Percentiles rank a stretch among this genome's conserved stretches.
These are phyloP conservation scores for Aspergillus luchuensis DNA, from an alignment of 2,329 filamentous ascomycete species.

Conservation along the genomic window DNA sequence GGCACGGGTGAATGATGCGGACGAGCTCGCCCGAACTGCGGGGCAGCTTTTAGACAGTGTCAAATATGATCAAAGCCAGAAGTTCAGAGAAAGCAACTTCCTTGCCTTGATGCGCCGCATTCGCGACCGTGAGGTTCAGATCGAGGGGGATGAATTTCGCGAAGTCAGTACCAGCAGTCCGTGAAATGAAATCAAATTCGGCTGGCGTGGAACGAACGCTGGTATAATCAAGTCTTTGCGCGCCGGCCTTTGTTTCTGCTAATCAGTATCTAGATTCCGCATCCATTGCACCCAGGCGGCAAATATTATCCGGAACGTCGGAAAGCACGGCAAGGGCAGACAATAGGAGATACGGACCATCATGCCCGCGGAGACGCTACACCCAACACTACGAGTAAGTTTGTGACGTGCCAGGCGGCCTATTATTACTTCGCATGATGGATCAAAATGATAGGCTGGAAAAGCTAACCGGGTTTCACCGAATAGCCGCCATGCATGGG, in stretches of 20 bases:
- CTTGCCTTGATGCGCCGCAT: slow-evolving; percentile 75
- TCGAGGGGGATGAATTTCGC: slow-evolving; percentile 65
- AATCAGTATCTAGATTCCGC: slow-evolving; percentile 39
- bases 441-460: slow-evolving; percentile 8
- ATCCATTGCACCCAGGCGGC: slow-evolving; percentile 52
- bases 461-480: slow-evolving; percentile 11
- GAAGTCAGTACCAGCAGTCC: slow-evolving; percentile 50
- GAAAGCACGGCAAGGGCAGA: slow-evolving; percentile 17
- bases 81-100: slow-evolving; percentile 79
- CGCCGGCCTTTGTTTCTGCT: slow-evolving; percentile 36
- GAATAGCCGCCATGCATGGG: slow-evolving; percentile 5
- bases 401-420: slow-evolving; percentile 15
- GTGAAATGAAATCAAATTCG: slow-evolving; percentile 38
- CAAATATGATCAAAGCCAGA: slow-evolving; percentile 66
- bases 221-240: slow-evolving; percentile 39
- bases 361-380: slow-evolving; percentile 8
- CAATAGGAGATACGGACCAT: neutral
- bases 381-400: slow-evolving; percentile 30
- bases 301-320: slow-evolving; percentile 45
- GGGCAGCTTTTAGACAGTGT: slow-evolving; percentile 70
- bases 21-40: slow-evolving; percentile 73
- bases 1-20: slow-evolving; percentile 52
- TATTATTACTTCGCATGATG: slow-evolving; percentile 15
- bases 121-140: slow-evolving; percentile 69
- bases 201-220: slow-evolving; percentile 38